Base-by-base conservation (phyloP, 1,284 basidiomycete genomes). In the Apiotrichum brassicae region DNA sequence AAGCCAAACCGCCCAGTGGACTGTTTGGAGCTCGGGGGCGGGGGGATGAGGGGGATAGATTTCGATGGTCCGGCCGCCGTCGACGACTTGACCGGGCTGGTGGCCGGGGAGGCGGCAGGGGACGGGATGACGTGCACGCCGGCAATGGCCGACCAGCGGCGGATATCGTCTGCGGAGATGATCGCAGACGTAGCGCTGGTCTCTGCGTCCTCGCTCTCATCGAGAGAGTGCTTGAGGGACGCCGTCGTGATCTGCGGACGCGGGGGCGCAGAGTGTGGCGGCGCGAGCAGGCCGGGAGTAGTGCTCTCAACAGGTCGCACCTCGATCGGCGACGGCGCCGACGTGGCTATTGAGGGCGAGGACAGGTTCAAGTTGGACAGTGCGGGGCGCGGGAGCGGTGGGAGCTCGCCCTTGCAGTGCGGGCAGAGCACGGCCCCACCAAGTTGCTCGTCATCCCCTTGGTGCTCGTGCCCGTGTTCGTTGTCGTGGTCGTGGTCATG, bases 391-490 rank as follows among this genome's bases (percentile, higher is more conserved):
- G n/a, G n/a, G n/a, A n/a, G n/a, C n/a, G n/a, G n/a, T n/a, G 68
- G 68, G 18, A 71, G 50, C 34, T 61, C 64, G 48, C 65, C 66
- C 23, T 62, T 51, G 51, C 68, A 71, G 50, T 60, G 65, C 2
- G 68, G 68, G 47, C 68, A 71, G 53, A 63, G 60, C 49, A 68
- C 57, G 18, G 65, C 64, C 65, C 16, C 61, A 59, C 63, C n/a
- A n/a, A n/a, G n/a, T n/a, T n/a, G n/a, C n/a, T n/a, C n/a, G n/a
- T n/a, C n/a, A n/a, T n/a, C n/a, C n/a, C n/a, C n/a, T n/a, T n/a
- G n/a, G n/a, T n/a, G n/a, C n/a, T n/a, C n/a, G n/a, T n/a, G n/a
- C 8, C 28, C 28, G 28, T 14, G 28, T 30, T 8, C 28, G 28
- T 7, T 30, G 28, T 30, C 28, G 28, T 30, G 8, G 28, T 30